Conservation (phyloP, 108 stramenopile species). For the Chaetoceros tenuissimus region DNA sequence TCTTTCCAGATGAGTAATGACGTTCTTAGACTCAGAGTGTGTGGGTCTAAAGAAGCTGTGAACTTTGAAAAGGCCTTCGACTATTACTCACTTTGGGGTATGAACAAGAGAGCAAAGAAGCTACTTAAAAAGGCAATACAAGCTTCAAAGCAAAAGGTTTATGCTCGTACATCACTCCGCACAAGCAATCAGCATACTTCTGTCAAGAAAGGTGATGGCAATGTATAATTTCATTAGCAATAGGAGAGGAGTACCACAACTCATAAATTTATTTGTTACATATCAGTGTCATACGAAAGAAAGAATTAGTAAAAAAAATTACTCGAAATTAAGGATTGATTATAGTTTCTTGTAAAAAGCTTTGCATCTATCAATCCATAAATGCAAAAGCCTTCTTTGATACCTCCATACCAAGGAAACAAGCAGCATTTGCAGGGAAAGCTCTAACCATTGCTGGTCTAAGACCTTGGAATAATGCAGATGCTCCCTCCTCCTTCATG, state of each 20-base stretch:
- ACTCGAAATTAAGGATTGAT: too few species aligned
- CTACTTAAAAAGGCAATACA: too few species aligned
- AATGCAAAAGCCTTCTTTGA: conserved; percentile 52
- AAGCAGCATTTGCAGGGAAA: conserved; percentile 88
- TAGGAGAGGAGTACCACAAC: too few species aligned
- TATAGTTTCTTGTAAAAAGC: neutral
- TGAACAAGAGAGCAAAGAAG: neutral
- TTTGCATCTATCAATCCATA: conserved; percentile 34
- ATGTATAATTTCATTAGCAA: too few species aligned
- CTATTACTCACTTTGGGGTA: neutral
- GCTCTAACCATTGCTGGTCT: conserved; percentile 79
- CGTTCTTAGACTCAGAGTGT: neutral
- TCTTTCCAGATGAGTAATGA: neutral
- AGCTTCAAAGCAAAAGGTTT: too few species aligned
- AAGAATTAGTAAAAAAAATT: too few species aligned
- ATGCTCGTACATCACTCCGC: too few species aligned
- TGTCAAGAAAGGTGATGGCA: too few species aligned
- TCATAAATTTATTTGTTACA: too few species aligned
- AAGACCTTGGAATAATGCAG: conserved; percentile 63
- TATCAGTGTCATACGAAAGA: too few species aligned
- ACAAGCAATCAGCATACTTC: too few species aligned
- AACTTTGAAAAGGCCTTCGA: neutral
- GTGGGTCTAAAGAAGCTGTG: neutral
- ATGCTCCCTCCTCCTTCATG: conserved; percentile 60
- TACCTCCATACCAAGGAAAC: conserved; percentile 86